These are phyloP conservation scores for Stenogyne calaminthoides DNA, from an alignment of 305 asterid genomes.

Conservation along the genomic window DNA sequence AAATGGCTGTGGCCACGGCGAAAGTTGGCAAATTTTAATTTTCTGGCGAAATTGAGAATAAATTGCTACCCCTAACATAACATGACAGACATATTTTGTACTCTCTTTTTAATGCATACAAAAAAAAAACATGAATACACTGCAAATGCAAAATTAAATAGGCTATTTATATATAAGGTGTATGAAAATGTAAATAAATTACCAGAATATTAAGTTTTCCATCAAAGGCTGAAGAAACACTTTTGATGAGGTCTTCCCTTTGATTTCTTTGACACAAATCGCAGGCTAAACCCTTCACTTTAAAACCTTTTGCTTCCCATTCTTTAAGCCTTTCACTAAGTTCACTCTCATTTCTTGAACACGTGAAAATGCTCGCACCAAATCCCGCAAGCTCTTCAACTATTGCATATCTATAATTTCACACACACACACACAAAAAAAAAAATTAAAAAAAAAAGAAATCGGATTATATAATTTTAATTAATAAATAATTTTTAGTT, in stretches of 20 bases:
- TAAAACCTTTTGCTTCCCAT: constrained; percentile 71
- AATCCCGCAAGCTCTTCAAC: constrained; percentile 78
- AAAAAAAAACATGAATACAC: too few relatives aligned
- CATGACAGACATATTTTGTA: too few relatives aligned
- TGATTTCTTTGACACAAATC: constrained; percentile 52
- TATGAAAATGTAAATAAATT: background rate
- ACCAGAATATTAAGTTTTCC: constrained; percentile 79
- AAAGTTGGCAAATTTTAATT: too few relatives aligned
- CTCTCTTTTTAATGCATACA: too few relatives aligned
- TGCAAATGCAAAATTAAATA: too few relatives aligned
- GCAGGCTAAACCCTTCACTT: constrained; percentile 60
- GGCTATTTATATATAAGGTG: too few relatives aligned
- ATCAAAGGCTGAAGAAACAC: constrained; percentile 47
- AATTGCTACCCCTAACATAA: too few relatives aligned
- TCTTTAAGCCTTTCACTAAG: constrained; percentile 54
- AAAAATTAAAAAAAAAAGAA: background rate
- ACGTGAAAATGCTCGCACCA: constrained; percentile 70
- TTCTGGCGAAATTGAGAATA: too few relatives aligned
- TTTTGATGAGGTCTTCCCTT: constrained; percentile 48
- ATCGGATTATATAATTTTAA: too few relatives aligned
- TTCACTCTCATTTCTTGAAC: constrained; percentile 60
- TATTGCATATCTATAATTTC: constrained; percentile 64
- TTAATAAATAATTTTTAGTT: too few relatives aligned
- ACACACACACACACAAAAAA: too few relatives aligned
- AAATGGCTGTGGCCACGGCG: too few relatives aligned